Base-by-base conservation (phyloP, 208 protist species). In the Leishmania amazonensis region DNA sequence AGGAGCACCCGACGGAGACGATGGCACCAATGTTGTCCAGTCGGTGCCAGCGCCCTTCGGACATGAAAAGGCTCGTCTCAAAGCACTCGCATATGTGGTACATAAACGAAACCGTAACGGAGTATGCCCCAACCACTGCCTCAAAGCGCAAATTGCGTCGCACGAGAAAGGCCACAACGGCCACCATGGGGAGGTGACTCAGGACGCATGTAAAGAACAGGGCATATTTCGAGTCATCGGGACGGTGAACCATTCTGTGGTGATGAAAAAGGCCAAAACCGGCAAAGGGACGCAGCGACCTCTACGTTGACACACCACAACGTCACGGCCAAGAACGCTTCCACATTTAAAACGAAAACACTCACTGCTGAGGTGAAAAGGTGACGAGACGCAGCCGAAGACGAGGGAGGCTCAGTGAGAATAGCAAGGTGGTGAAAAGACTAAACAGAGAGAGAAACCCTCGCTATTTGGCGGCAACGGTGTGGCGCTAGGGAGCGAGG, bases 1-100 rank as follows among this genome's bases (percentile, higher is more conserved):
- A 92, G 62, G 85, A 90, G 71, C 88, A 87, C 3, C 90, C 89
- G 0, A 95, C 54, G 1, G 65, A 81, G 6, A 84, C 79, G 58
- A 96, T 87, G 24, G 86, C 90, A n/a, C 83, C 84, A 73, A 96
- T 88, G 78, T 97, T 97, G 78, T 97, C 92, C 0, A 96, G 83
- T 0, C 86, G 86, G 74, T 97, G 94, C 93, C 92, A 94, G 51
- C 87, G 81, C 80, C 84, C 57, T 78, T 95, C 89, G 0, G 88
- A 81, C 24, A 96, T 68, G 35, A 94, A 90, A 38, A 96, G 80
- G 19, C 28, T 65, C 47, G 47, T 57, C 38, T 88, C 24, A 57
- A 97, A 90, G 64, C 84, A 86, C 76, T 96, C 83, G 54, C 88
- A 91, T 3, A 79, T 85, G 81, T 96, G 94, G 78, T 95, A 95